phyloP scores from a whole-genome alignment of 2,329 filamentous ascomycete species.

The Trichoderma oligosporum region DNA sequence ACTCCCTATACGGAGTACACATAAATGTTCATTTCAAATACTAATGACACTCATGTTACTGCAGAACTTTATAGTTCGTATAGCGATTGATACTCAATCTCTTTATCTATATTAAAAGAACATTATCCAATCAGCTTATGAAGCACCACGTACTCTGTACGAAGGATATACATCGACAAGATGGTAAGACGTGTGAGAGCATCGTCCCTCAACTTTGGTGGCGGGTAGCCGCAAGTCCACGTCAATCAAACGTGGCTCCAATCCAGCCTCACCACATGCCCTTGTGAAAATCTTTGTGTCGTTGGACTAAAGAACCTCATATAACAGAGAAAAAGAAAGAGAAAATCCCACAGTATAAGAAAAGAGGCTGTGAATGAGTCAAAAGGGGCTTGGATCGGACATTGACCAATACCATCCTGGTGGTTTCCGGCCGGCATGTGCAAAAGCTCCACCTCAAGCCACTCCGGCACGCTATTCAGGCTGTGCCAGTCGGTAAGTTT shows the following conservation, averaged over 20 bases:
- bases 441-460: constrained; percentile 1
- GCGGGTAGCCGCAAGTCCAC: not conserved
- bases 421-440: not conserved
- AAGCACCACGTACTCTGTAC: constrained; percentile 6
- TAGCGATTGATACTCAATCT: too few relatives aligned
- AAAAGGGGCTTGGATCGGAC: not conserved
- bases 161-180: too few relatives aligned
- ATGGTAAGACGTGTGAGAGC: not conserved
- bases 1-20: too few relatives aligned
- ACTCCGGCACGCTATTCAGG: constrained; percentile 1
- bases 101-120: too few relatives aligned
- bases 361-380: not conserved
- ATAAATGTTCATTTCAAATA: too few relatives aligned
- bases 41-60: too few relatives aligned
- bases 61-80: too few relatives aligned
- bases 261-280: not conserved
- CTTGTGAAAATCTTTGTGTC: too few relatives aligned
- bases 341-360: too few relatives aligned
- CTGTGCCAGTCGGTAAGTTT: constrained; percentile 1
- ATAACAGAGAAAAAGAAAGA: not conserved
- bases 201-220: not conserved
- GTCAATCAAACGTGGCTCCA: constrained; percentile 9
- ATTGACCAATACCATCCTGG: not conserved
- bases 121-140: too few relatives aligned
- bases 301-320: too few relatives aligned